Evolutionary conservation across 1,284 basidiomycete species (phyloP), one percentile per base, ranked within the genome.

Genomic region (Microbotryum silenes-acaulis): DNA sequence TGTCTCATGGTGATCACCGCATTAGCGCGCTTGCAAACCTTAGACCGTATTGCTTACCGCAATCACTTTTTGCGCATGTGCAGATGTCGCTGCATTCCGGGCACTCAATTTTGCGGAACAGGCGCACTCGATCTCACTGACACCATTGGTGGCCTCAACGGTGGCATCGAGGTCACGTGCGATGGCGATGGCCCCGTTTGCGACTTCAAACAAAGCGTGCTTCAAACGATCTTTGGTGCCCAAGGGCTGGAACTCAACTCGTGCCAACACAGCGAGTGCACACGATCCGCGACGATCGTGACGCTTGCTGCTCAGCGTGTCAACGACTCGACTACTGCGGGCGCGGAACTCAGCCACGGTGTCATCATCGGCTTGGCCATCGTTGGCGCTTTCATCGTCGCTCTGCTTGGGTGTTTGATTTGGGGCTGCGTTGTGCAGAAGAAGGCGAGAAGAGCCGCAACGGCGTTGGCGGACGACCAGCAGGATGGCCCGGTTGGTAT

Each of bases 331-430:
- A 51, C 64, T 14, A 5, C 37, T 37, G 53, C 66, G 51, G 58
- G 57, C 5, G 61, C 69, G 6, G 72, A 73, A 27, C 81, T 93
- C 3, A 81, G 83, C 59, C 81, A 83, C 1, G 89, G 91, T 2
- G 89, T 93, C 20, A 89, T 93, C 62, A 90, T 87, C 42, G 91
- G 91, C 18, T 76, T 94, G 21, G 89, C 85, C 0, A 87, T 91
- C 31, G 83, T 94, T 4, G 86, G 89, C 20, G 80, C 76, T 0
- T 72, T 93, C 47, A 59, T 87, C n/a, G 74, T 81, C 1, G 68
- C 83, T 2, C 81, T 85, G 0, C 72, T 91, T 6, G 73, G 77
- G 0, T 74, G 85, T 31, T 71, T 91, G 9, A 57, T 81, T 2
- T 79, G 84, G 69, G 91, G 89, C 0, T 80, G 82, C 67, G 62